A percentile compares a stretch with the other conserved stretches of the same genome.
Evolutionary conservation across 176 grass and related monocot species (phyloP).

Genomic region (Lolium rigidum): DNA sequence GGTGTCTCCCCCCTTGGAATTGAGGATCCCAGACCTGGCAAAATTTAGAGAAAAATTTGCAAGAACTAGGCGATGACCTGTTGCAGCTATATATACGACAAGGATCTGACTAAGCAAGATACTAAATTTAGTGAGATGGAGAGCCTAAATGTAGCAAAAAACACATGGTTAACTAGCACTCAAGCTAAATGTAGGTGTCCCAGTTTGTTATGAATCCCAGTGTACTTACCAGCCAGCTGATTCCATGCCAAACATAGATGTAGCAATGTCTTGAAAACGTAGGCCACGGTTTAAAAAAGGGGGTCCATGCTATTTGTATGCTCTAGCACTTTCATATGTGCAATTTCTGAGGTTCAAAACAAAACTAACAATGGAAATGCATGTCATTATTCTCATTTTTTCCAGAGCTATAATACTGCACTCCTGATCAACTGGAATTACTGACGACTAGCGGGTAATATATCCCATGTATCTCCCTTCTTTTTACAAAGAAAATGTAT

Average conservation of each 20-base stretch:
- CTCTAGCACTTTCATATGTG: neutral
- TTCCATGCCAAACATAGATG: neutral
- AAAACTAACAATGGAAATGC: too few species aligned
- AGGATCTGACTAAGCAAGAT: neutral
- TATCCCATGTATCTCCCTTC: too few species aligned
- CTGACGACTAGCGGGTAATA: too few species aligned
- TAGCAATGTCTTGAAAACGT: neutral
- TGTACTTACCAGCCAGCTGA: neutral
- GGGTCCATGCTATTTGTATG: neutral
- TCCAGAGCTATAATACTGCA: too few species aligned
- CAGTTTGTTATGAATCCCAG: neutral
- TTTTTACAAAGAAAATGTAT: too few species aligned
- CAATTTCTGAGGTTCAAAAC: neutral
- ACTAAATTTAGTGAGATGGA: slow-evolving; percentile 34
- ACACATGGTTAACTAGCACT: neutral
- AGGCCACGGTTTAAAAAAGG: neutral
- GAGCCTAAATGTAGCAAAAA: slow-evolving; percentile 22
- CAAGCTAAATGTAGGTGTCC: slow-evolving; percentile 31
- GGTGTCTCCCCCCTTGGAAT: slow-evolving; percentile 41
- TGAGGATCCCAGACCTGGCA: slow-evolving; percentile 13
- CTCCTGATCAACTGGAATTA: too few species aligned
- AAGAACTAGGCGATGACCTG: slow-evolving; percentile 9
- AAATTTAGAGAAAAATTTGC: slow-evolving; percentile 26
- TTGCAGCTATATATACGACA: neutral
- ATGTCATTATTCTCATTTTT: too few species aligned